These are phyloP conservation scores for Theileria annulata DNA, from an alignment of 169 alveolate species.

Conservation along the genomic window DNA sequence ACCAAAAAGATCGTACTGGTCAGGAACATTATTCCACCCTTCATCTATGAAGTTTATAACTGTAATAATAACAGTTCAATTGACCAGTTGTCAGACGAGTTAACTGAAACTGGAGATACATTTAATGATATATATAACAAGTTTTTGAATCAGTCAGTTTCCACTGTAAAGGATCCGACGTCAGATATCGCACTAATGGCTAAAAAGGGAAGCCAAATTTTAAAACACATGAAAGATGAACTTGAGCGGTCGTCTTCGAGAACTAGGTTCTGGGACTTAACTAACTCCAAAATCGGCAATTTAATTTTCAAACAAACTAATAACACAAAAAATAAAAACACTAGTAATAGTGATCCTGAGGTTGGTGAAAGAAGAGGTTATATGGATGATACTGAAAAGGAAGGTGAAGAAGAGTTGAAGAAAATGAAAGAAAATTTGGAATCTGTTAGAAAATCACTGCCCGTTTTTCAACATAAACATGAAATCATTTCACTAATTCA, in stretches of 20 bases:
- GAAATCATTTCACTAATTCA: conserved; percentile 73
- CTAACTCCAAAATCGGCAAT: conserved; percentile 88
- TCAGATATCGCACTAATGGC: conserved; percentile 97
- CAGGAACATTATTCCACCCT: conserved; percentile 90
- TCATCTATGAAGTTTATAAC: conserved; percentile 81
- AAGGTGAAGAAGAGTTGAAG: conserved; percentile 63
- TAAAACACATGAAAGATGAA: conserved; percentile 88
- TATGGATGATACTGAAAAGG: conserved; percentile 47
- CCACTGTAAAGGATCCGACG: conserved; percentile 94
- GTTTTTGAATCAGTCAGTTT: conserved; percentile 63
- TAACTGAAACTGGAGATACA: conserved; percentile 73
- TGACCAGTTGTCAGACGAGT: conserved; percentile 7
- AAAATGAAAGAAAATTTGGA: conserved; percentile 45
- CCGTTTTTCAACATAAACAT: conserved; percentile 72
- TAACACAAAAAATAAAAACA: conserved; percentile 38
- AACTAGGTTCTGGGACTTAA: conserved; percentile 92
- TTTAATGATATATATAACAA: conserved; percentile 81
- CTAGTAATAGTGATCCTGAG: not conserved
- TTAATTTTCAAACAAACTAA: conserved; percentile 62
- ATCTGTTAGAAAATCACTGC: conserved; percentile 61
- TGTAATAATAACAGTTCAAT: not conserved
- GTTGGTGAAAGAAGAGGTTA: conserved; percentile 24
- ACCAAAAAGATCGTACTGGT: conserved; percentile 89
- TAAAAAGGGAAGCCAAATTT: conserved; percentile 92
- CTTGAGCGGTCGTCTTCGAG: conserved; percentile 88